Evolutionary conservation across 2,329 filamentous ascomycete genomes (phyloP).

Genomic region (Aulographum hederae): DNA sequence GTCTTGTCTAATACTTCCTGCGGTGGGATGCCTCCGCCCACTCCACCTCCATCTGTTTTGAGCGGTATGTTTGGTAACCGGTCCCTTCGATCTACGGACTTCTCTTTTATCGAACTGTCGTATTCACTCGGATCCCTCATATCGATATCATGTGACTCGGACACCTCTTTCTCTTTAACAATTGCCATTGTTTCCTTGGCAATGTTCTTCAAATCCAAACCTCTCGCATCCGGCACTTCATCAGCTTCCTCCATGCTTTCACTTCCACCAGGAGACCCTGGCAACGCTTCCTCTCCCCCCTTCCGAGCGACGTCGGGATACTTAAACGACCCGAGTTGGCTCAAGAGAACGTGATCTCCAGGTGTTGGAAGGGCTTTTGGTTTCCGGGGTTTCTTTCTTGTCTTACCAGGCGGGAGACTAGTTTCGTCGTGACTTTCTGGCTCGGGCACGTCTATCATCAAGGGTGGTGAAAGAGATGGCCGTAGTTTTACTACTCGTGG

Average conservation of each 20-base stretch:
- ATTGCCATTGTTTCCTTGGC: conserved; percentile 8
- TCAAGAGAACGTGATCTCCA: conserved; percentile 50
- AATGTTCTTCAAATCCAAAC: conserved; percentile 8
- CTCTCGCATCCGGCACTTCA: conserved; percentile 14
- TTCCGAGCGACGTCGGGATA: conserved; percentile 43
- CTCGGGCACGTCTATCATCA: no score
- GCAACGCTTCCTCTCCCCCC: conserved; percentile 35
- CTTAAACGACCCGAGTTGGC: conserved; percentile 44
- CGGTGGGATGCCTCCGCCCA: neutral
- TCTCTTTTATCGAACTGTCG: no score
- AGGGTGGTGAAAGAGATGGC: conserved; percentile 34
- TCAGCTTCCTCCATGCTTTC: conserved; percentile 26
- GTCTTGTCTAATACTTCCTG: no score
- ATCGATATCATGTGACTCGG: neutral
- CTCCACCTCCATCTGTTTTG: neutral
- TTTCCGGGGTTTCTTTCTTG: conserved; percentile 28
- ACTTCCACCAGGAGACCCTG: conserved; percentile 21
- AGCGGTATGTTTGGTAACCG: neutral
- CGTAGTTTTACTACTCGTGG: conserved; percentile 24
- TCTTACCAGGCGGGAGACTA: neutral
- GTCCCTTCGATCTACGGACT: no score
- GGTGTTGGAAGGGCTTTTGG: conserved; percentile 37
- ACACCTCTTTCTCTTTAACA: no score
- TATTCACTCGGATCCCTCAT: neutral
- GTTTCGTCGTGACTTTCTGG: neutral